phyloP scores from a whole-genome alignment of 768 basidiomycete species.

The Lactarius sanguifluus region DNA sequence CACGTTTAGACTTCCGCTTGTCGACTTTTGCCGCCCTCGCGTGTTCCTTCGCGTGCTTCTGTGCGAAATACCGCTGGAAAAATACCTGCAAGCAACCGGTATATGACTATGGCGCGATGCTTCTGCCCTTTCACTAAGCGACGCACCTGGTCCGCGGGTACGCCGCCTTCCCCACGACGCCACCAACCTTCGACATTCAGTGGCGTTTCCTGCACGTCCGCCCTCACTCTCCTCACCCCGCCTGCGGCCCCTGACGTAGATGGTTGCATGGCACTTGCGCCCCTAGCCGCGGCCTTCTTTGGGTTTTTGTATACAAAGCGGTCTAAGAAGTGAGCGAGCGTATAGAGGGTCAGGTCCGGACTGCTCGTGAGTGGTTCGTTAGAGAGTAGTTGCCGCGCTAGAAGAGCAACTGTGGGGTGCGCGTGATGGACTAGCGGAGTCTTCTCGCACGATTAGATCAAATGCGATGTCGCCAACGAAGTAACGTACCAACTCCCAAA shows the following conservation, averaged over 20 bases:
- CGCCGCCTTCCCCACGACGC: slow-evolving; percentile 62
- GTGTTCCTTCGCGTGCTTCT: slow-evolving; percentile 59
- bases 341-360: slow-evolving; percentile 89
- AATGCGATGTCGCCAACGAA: neutral
- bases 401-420: slow-evolving; percentile 87
- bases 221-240: slow-evolving; percentile 70
- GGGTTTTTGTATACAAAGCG: slow-evolving; percentile 97
- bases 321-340: slow-evolving; percentile 92
- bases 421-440: slow-evolving; percentile 80
- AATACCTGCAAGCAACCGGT: slow-evolving; percentile 59
- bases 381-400: slow-evolving; percentile 77
- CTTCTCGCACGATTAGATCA: slow-evolving; percentile 39
- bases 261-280: slow-evolving; percentile 96
- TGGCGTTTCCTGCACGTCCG: slow-evolving; percentile 48
- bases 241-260: slow-evolving; percentile 62
- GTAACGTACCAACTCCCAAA: slow-evolving; percentile 85
- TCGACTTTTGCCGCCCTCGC: slow-evolving; percentile 49
- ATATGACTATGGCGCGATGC: slow-evolving; percentile 4
- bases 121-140: slow-evolving; percentile 3
- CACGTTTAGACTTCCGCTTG: slow-evolving; percentile 44
- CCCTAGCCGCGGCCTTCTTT: slow-evolving; percentile 69
- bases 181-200: slow-evolving; percentile 80
- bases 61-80: slow-evolving; percentile 87
- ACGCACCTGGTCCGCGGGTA: slow-evolving; percentile 84
- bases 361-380: slow-evolving; percentile 75